Base-by-base conservation (phyloP, 2,329 filamentous ascomycete genomes). In the Epichloe baconii region DNA sequence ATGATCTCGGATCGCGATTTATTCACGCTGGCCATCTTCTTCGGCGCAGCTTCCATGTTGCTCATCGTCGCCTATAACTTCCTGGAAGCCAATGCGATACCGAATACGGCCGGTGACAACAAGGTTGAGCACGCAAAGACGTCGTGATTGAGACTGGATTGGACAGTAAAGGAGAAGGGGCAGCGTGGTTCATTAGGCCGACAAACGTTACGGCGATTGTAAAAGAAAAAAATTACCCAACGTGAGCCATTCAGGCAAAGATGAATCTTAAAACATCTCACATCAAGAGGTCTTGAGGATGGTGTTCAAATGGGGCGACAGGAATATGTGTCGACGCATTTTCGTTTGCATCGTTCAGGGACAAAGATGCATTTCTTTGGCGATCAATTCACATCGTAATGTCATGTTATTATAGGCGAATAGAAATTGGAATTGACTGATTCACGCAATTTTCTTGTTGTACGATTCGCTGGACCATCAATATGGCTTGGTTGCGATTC, bases 1-100 rank as follows among this genome's bases (percentile, higher is more conserved):
- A 98, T 98, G 93, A 97, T 98, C 66, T 85, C 90, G 66, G 93
- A 98, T 80, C 74, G 78, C 67, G 83, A 93, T 58, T 83, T 98
- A 62, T 96, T 97, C 77, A 79, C 79, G 56, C 80, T 98, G 34
- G 90, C 93, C 68, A 83, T 97, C 67, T 91, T 96, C 68, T 86
- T 98, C 54, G 93, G 93, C 72, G 86, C 83, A 51, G 79, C 83
- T 41, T 82, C 91, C 56, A 91, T 97, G 87, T 75, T 96, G 44
- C 78, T 98, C 55, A 96, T 97, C 58, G 82, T 98, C 34, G 71
- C 95, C 31, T 97, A 98, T 71, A 89, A 97, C 69, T 97, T 94
- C 72, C 82, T 98, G 62, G 91, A 97, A 68, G 80, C 95, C 73
- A 97, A 98, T 65, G 80, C 88, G 36, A 44, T 53, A 23, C 44